A percentile compares a stretch with the other conserved stretches of the same genome.
Conservation (phyloP, 805 yeast species). For the Barnettozyma siamensis region DNA sequence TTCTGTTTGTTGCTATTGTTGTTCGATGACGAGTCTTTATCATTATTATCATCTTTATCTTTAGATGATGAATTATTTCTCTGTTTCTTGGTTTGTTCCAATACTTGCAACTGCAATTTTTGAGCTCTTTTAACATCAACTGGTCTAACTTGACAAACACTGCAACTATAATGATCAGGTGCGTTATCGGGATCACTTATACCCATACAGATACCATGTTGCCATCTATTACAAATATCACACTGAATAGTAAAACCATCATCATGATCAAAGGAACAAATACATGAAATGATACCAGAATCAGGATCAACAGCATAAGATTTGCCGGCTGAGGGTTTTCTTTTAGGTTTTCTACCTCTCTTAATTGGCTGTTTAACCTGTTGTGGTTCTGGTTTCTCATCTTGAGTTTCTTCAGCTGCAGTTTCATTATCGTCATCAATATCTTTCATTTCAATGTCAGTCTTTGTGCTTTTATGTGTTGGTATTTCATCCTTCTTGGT, state of each 20-base stretch:
- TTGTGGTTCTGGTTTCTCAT: conserved; percentile 9
- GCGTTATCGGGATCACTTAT: conserved; percentile 65
- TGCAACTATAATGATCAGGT: conserved; percentile 80
- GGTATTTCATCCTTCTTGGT: neutral
- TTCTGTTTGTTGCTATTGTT: conserved; percentile 8
- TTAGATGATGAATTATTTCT: conserved; percentile 8
- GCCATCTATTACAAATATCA: conserved; percentile 90
- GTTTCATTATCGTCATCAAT: conserved; percentile 8
- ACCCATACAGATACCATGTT: conserved; percentile 88
- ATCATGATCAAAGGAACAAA: conserved; percentile 82
- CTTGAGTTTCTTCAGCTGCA: conserved; percentile 14
- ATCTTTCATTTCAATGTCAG: conserved; percentile 7
- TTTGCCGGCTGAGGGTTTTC: conserved; percentile 8
- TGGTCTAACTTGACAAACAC: conserved; percentile 58
- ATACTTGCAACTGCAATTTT: conserved; percentile 31
- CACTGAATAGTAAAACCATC: conserved; percentile 95
- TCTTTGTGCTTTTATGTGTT: conserved; percentile 7
- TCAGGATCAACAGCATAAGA: conserved; percentile 68
- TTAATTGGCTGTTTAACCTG: conserved; percentile 3
- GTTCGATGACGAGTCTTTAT: conserved; percentile 1
- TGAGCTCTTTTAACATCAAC: conserved; percentile 40
- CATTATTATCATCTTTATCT: conserved; percentile 3
- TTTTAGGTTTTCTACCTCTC: conserved; percentile 11
- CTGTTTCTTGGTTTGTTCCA: conserved; percentile 14
- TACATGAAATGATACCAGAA: conserved; percentile 81